Conservation (phyloP, 2,329 filamentous ascomycete genomes). For the Pseudogymnoascus verrucosus region DNA sequence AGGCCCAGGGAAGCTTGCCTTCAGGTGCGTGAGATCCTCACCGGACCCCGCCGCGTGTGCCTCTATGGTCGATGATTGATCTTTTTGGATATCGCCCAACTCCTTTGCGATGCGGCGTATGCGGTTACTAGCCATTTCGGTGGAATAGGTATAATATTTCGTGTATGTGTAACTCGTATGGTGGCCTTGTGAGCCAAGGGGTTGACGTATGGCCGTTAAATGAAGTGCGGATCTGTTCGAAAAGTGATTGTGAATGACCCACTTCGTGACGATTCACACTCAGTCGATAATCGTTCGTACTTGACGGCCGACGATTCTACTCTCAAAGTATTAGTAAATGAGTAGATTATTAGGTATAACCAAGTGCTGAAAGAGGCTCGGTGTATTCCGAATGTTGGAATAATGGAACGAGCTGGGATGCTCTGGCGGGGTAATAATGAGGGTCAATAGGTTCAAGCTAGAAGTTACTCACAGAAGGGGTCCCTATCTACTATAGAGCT, state of each 20-base stretch:
- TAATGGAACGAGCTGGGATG: slow-evolving; percentile 3
- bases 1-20: slow-evolving; percentile 75
- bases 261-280: slow-evolving; percentile 3
- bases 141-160: background rate
- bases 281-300: background rate
- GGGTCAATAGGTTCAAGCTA: background rate
- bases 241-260: slow-evolving; percentile 4
- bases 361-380: background rate
- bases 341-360: background rate
- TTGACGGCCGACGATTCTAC: background rate
- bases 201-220: background rate
- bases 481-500: background rate
- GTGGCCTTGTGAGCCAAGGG: background rate
- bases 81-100: slow-evolving; percentile 64
- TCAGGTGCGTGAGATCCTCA: slow-evolving; percentile 71
- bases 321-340: background rate
- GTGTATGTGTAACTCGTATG: slow-evolving; percentile 4
- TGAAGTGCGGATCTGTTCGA: background rate
- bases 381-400: background rate
- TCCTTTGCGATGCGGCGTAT: slow-evolving; percentile 62
- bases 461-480: slow-evolving; percentile 1
- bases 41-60: slow-evolving; percentile 53
- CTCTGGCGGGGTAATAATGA: slow-evolving; percentile 7
- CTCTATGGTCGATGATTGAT: slow-evolving; percentile 68
- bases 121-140: slow-evolving; percentile 23